Evolutionary conservation across 1,139 yeast genomes (phyloP), one percentile per base, ranked within the genome.

Genomic region (Protomyces inundatus): DNA sequence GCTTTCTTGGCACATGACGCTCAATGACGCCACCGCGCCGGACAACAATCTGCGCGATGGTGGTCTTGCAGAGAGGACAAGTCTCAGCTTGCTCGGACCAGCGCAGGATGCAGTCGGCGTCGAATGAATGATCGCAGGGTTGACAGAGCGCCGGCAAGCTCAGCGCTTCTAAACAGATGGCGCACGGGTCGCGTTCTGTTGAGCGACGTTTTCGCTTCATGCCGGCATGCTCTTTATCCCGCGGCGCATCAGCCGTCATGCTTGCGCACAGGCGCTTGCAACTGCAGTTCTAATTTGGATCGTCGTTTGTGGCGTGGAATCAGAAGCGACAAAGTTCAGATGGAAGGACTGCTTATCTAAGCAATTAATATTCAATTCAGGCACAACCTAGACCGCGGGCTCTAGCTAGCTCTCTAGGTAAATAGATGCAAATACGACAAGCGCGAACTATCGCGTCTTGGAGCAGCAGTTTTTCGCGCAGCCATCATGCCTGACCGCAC

Each of bases 111-210:
- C 62, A 58, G 36, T 52, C 56, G 2, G 32, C 33, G 52, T 58
- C 62, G 36, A 39, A 58, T 10, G 37, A 16, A 52, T 58, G 62
- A 16, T 58, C 39, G 45, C 62, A 58, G 42, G 62, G 62, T 30
- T 33, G 36, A 30, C 56, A 51, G 16, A 58, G 45, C 7, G 62
- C 62, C 10, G 42, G 62, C 32, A 40, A 40, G 14, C 46, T 33
- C 23, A 58, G 32, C 12, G 53, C 35, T n/a, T 58, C 45, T 39
- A 58, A 30, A 23, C 62, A 58, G 7, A 58, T 58, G 7, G 62
- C 50, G 46, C 62, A 58, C 7, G 42, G 9, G 4, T 58, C 62
- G 4, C 14, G 16, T 4, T 34, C 42, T 16, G 7, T 7, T 4
- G 51, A 5, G 16, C 9, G 34, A 3, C 54, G n/a, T 42, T 39